Conservation (phyloP, 164 flowering plant genomes). For the Vitis rotundifolia region DNA sequence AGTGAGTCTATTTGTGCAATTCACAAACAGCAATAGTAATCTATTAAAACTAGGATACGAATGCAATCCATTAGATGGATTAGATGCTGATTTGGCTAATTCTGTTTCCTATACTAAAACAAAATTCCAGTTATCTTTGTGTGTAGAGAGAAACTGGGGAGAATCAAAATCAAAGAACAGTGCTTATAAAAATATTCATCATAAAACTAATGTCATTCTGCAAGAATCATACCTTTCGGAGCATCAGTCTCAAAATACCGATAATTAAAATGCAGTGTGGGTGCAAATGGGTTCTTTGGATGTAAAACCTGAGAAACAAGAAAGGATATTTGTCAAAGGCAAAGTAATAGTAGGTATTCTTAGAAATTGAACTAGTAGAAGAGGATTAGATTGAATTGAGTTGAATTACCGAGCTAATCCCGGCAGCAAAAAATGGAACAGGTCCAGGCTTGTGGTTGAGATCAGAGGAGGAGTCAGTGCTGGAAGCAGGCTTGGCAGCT, state of each 20-base stretch:
- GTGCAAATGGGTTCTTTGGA: conserved; percentile 97
- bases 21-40: too few relatives aligned
- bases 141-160: too few relatives aligned
- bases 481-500: conserved; percentile 64
- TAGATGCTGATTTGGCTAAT: too few relatives aligned
- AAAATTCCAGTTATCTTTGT: too few relatives aligned
- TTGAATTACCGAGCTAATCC: conserved; percentile 80
- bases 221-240: conserved; percentile 52
- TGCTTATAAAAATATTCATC: too few relatives aligned
- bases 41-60: too few relatives aligned
- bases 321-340: background rate
- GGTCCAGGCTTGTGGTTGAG: conserved; percentile 65
- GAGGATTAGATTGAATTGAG: background rate
- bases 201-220: background rate
- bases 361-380: background rate
- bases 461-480: background rate
- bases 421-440: conserved; percentile 92
- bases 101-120: too few relatives aligned
- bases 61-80: too few relatives aligned
- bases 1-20: too few relatives aligned
- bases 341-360: too few relatives aligned
- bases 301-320: conserved; percentile 73
- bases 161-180: too few relatives aligned
- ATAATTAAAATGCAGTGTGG: conserved; percentile 93
- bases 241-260: conserved; percentile 98